These are phyloP conservation scores for Evansstolkia leycettana DNA, from an alignment of 495 filamentous ascomycete species.

Conservation along the genomic window DNA sequence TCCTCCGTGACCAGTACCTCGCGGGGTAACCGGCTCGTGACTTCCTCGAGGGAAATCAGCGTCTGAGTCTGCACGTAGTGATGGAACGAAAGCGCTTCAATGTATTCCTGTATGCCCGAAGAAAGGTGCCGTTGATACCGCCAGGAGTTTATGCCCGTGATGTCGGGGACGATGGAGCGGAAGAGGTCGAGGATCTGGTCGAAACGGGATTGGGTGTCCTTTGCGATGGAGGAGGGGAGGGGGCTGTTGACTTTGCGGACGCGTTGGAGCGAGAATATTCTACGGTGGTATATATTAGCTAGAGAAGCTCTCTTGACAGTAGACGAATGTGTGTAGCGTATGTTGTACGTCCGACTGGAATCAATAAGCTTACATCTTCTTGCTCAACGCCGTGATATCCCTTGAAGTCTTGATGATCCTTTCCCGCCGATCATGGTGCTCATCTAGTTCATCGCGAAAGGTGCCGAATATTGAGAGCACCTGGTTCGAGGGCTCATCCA, in stretches of 20 bases:
- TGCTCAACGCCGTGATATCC: conserved; percentile 86
- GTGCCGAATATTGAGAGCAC: conserved; percentile 69
- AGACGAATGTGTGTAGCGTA: conserved; percentile 1
- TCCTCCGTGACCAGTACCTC: conserved; percentile 55
- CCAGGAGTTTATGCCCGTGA: conserved; percentile 63
- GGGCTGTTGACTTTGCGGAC: conserved; percentile 50
- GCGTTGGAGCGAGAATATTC: conserved; percentile 87
- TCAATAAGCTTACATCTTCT: conserved; percentile 78
- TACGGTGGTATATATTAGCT: conserved; percentile 23
- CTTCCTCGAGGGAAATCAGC: conserved; percentile 54
- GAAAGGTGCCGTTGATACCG: conserved; percentile 71
- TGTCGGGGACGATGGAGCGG: conserved; percentile 51
- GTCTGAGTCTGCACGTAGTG: conserved; percentile 74
- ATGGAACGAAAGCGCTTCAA: conserved; percentile 75
- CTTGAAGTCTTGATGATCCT: conserved; percentile 76
- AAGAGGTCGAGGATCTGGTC: conserved; percentile 59
- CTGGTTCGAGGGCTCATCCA: conserved; percentile 11
- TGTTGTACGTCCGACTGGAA: too few relatives aligned
- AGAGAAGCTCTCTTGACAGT: neutral
- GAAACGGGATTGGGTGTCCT: conserved; percentile 51
- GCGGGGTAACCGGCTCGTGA: conserved; percentile 33
- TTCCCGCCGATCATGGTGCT: conserved; percentile 88
- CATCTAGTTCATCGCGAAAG: conserved; percentile 80
- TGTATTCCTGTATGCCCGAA: conserved; percentile 76
- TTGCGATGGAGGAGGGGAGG: conserved; percentile 50